Conservation (phyloP, 2,329 filamentous ascomycete species). For the Trichoderma semiorbis region DNA sequence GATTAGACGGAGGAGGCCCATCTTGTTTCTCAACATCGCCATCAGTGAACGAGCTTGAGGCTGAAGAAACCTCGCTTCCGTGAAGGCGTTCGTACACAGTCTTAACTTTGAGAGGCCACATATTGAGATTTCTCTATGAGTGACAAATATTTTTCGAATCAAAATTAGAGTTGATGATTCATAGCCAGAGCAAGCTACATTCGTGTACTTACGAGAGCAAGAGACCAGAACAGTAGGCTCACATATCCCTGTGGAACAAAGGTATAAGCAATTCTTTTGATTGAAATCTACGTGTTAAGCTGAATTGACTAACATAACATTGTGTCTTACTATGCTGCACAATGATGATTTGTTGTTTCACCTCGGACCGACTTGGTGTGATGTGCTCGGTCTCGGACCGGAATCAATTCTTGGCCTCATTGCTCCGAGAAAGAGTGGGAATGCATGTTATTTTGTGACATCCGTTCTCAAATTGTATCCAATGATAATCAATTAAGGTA, state of each 20-base stretch:
- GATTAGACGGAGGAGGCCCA: neutral
- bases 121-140: neutral
- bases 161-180: neutral
- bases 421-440: neutral
- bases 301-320: neutral
- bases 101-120: neutral
- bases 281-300: neutral
- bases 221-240: neutral
- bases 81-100: neutral
- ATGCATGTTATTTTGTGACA: no score
- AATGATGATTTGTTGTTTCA: neutral
- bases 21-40: neutral
- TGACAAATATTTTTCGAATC: neutral
- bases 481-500: no score
- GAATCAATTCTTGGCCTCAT: neutral
- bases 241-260: neutral
- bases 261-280: neutral
- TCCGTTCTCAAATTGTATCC: no score
- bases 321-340: neutral
- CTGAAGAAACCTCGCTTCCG: neutral
- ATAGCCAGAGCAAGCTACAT: neutral
- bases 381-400: neutral
- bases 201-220: no score
- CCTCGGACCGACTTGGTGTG: neutral
- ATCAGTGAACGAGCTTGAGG: neutral